phyloP scores from a whole-genome alignment of 1,284 basidiomycete species.

The Ceratobasidium sp. region DNA sequence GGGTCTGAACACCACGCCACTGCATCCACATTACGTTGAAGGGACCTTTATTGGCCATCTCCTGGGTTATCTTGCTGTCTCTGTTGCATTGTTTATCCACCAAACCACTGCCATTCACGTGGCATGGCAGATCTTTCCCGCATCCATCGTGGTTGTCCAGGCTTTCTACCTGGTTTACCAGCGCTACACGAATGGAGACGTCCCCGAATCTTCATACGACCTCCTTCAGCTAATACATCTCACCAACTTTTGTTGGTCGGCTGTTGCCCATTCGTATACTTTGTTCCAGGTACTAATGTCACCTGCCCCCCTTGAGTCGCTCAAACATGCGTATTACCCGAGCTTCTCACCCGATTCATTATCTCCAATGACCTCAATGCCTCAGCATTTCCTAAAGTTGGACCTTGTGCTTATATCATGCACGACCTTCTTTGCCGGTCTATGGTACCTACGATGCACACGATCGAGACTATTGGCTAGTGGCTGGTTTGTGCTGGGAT shows the following conservation, averaged over 20 bases:
- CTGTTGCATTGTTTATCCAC: conserved; percentile 4
- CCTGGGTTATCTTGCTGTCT: conserved; percentile 13
- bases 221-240: conserved; percentile 30
- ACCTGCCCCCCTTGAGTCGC: conserved; percentile 4
- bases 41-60: conserved; percentile 26
- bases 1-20: not conserved
- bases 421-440: conserved; percentile 18
- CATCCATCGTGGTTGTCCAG: not conserved
- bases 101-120: conserved; percentile 10
- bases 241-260: conserved; percentile 34
- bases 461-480: conserved; percentile 12
- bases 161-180: conserved; percentile 20
- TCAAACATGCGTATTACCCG: conserved; percentile 24
- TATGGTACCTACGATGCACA: conserved; percentile 8
- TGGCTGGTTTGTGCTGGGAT: conserved; percentile 24
- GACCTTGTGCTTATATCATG: conserved; percentile 11
- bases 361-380: not conserved
- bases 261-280: conserved; percentile 14
- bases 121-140: conserved; percentile 28
- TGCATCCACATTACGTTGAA: conserved; percentile 24
- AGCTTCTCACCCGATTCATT: conserved; percentile 9
- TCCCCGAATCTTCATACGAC: conserved; percentile 20
- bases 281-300: conserved; percentile 18
- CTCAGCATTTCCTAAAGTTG: conserved; percentile 29
- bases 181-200: not conserved